These are phyloP conservation scores for Starmerella kuoi DNA, from an alignment of 805 yeast species.

Conservation along the genomic window DNA sequence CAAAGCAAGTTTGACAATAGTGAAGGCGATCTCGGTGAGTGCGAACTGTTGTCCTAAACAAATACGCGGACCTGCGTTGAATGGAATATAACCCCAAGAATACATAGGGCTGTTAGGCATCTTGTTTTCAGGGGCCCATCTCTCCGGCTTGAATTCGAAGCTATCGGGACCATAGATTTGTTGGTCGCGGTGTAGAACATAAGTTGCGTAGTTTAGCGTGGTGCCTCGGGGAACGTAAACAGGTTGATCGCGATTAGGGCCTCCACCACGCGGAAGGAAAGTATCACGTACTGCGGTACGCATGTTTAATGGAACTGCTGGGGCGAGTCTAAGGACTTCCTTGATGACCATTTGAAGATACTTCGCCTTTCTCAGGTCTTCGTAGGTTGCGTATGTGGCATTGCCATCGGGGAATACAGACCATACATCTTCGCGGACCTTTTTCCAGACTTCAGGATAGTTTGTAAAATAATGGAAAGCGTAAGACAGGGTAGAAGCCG, in stretches of 20 bases:
- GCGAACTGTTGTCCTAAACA: slow-evolving; percentile 44
- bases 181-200: slow-evolving; percentile 33
- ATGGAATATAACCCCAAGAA: slow-evolving; percentile 38
- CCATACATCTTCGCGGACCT: slow-evolving; percentile 27
- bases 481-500: slow-evolving; percentile 38
- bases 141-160: slow-evolving; percentile 34
- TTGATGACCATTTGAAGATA: slow-evolving; percentile 36
- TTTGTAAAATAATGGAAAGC: slow-evolving; percentile 34
- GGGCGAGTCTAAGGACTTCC: slow-evolving; percentile 37
- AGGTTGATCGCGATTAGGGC: slow-evolving; percentile 30
- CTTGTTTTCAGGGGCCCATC: slow-evolving; percentile 31
- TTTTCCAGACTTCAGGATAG: slow-evolving; percentile 31
- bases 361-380: slow-evolving; percentile 34
- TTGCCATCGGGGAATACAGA: slow-evolving; percentile 22
- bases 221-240: slow-evolving; percentile 34
- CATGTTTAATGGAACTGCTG: slow-evolving; percentile 37
- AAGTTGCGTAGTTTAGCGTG: slow-evolving; percentile 30
- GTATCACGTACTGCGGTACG: slow-evolving; percentile 35
- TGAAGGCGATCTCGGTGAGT: slow-evolving; percentile 36
- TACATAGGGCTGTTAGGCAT: slow-evolving; percentile 23
- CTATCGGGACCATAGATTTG: slow-evolving; percentile 35
- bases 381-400: slow-evolving; percentile 27
- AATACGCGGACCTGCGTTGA: slow-evolving; percentile 41
- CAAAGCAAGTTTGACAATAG: slow-evolving; percentile 32
- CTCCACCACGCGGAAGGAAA: slow-evolving; percentile 42